Conservation (phyloP, 352 stramenopile genomes). For the Globisporangium irregulare region DNA sequence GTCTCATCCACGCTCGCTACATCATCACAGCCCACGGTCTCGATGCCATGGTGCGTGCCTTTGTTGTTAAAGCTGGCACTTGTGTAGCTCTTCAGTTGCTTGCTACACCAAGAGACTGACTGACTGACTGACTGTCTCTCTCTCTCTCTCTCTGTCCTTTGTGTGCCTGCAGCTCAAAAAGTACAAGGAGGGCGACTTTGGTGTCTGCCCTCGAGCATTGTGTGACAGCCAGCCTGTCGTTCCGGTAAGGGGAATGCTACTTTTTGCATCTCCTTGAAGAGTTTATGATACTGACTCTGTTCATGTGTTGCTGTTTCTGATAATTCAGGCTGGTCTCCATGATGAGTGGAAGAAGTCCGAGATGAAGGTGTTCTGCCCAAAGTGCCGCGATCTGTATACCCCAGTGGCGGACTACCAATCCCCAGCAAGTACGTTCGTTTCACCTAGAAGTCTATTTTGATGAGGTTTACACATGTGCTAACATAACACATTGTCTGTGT, state of each 20-base stretch:
- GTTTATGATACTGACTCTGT: constrained; percentile 3
- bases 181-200: constrained; percentile 87
- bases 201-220: constrained; percentile 77
- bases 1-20: constrained; percentile 87
- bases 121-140: too few relatives aligned
- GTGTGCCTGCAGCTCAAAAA: constrained; percentile 69
- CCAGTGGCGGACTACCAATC: constrained; percentile 82
- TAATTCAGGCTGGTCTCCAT: constrained; percentile 66
- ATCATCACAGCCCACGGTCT: constrained; percentile 88
- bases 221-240: constrained; percentile 84
- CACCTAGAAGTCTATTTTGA: background rate
- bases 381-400: constrained; percentile 87
- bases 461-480: background rate
- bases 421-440: constrained; percentile 62
- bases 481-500: constrained; percentile 1
- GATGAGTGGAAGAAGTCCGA: constrained; percentile 89
- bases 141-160: background rate
- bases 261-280: background rate
- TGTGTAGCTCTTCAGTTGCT: background rate
- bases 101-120: background rate
- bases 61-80: background rate
- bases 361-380: constrained; percentile 90
- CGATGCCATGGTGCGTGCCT: constrained; percentile 72
- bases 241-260: constrained; percentile 37
- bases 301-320: constrained; percentile 8